phyloP scores from a whole-genome alignment of 768 basidiomycete genomes.

The Kwoniella mangroviensis region DNA sequence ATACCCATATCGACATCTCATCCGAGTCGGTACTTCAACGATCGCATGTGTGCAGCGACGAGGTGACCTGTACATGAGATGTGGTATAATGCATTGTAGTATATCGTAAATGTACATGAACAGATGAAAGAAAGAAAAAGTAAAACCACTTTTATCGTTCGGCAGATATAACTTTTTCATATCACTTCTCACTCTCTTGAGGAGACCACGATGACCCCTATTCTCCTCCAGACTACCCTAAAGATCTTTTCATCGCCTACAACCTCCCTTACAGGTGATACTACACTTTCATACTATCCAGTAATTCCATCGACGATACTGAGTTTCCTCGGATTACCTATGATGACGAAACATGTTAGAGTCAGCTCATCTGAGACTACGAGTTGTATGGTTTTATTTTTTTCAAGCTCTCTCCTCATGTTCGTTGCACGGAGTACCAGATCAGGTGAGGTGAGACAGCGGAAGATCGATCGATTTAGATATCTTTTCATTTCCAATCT shows the following conservation, averaged over 20 bases:
- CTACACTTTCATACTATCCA: slow-evolving; percentile 53
- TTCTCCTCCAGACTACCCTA: no score
- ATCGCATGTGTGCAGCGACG: no score
- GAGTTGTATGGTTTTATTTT: no score
- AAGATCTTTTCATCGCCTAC: no score
- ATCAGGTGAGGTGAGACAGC: no score
- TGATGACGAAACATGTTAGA: slow-evolving; percentile 13
- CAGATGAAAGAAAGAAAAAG: background rate
- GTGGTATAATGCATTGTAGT: background rate
- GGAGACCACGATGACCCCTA: no score
- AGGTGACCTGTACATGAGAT: background rate
- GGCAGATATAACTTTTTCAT: background rate
- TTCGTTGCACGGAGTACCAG: no score
- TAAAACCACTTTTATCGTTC: background rate
- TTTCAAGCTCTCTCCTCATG: no score
- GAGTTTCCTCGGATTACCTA: slow-evolving; percentile 97
- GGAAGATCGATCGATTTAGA: no score
- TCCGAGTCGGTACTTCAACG: no score
- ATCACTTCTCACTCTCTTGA: background rate
- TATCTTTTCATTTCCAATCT: no score
- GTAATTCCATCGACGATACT: slow-evolving; percentile 85
- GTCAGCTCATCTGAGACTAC: background rate
- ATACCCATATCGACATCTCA: no score
- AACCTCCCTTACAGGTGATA: background rate
- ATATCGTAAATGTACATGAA: slow-evolving; percentile 1